Base-by-base conservation (phyloP, 2,329 filamentous ascomycete species). In the Fusarium austroafricanum region DNA sequence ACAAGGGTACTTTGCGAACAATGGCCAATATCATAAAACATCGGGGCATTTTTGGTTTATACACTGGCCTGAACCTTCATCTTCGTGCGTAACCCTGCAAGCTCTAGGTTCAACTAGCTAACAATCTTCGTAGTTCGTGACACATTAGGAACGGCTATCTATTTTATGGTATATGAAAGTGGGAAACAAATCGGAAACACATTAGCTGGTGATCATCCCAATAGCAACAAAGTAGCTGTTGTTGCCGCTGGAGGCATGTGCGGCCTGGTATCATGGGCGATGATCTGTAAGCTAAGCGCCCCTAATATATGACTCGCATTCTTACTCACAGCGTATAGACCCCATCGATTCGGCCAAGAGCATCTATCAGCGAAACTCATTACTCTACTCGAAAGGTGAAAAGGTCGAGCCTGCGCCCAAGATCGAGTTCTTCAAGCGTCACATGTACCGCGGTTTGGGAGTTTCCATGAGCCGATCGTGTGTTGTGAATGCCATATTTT, bases 121-220 rank as follows among this genome's bases (percentile, higher is more conserved):
- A 67, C 26, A 20, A n/a, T 21, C 28, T 57, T 14, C 31, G 37
- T 37, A 92, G 92, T 94, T 73, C 87, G 93, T 63, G 93, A 96
- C 79, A 94, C 92, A 1, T 83, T 96, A 62, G 93, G 93, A 54
- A 96, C 93, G 2, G 87, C 89, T 29, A 92, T 95, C 59, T 96
- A 96, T 78, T 96, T 96, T 75, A 92, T 92, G 81, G 94, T 93
- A 29, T 96, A 96, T 77, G 93, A 96, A 79, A 94, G 91, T 76
- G 88, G 89, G 71, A 96, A 96, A 76, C 92, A 96, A 77, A 80
- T 95, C 23, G 86, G 94, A 67, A 92, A 90, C 20, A 93, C 92
- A 17, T 88, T 92, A 67, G 88, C 87, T 40, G 87, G 91, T 46
- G 90, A 91, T 67, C 86, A 86, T 63, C 89, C 90, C 10, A 89